These are phyloP conservation scores for Schizosaccharomyces osmophilus DNA, from an alignment of 805 yeast genomes.

Conservation along the genomic window DNA sequence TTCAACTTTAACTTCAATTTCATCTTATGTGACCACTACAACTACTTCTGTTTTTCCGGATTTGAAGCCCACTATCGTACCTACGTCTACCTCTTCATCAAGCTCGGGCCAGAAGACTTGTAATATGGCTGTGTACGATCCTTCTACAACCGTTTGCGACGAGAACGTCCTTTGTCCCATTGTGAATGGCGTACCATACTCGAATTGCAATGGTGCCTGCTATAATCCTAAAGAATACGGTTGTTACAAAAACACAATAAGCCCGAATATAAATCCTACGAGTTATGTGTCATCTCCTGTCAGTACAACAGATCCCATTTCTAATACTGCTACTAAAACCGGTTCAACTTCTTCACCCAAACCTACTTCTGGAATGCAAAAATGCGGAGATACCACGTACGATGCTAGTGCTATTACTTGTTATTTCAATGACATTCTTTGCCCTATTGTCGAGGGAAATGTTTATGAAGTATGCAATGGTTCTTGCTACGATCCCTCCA, in stretches of 20 bases:
- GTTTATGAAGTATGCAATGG: not conserved
- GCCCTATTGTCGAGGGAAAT: not conserved
- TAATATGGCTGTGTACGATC: not conserved
- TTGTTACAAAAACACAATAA: not conserved
- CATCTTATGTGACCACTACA: not conserved
- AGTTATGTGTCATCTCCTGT: not conserved
- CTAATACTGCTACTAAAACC: not conserved
- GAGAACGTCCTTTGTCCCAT: not conserved
- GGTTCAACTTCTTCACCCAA: not conserved
- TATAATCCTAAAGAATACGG: not conserved
- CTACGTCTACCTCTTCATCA: not conserved
- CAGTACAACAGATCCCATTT: not conserved
- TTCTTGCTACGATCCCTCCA: not conserved
- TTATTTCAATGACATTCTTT: not conserved
- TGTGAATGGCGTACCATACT: not conserved
- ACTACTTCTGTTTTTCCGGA: not conserved
- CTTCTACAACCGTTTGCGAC: not conserved
- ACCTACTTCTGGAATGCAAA: not conserved
- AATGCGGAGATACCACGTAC: not conserved
- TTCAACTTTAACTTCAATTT: too few species aligned
- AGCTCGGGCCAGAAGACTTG: not conserved
- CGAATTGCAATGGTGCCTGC: not conserved
- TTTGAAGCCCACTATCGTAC: not conserved
- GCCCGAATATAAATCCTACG: not conserved
- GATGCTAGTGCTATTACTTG: not conserved